Percentiles rank a stretch among this genome's conserved stretches.
These are phyloP conservation scores for Jamesozyma gamospora DNA, from an alignment of 805 yeast genomes.

Conservation along the genomic window DNA sequence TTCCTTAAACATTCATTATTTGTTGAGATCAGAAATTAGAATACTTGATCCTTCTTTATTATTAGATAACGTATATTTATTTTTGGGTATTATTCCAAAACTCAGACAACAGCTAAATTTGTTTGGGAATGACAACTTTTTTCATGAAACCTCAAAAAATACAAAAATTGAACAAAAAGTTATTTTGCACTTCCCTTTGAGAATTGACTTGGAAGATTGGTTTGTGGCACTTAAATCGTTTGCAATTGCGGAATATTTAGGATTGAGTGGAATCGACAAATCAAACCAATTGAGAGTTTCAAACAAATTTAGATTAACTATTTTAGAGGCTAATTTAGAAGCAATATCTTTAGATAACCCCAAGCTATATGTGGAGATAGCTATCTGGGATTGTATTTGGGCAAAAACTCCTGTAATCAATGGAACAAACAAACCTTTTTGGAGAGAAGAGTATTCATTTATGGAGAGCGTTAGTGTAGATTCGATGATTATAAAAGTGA, in stretches of 20 bases:
- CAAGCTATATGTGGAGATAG: conserved; percentile 52
- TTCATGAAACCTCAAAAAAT: background rate
- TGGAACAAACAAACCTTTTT: conserved; percentile 49
- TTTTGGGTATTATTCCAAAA: conserved; percentile 46
- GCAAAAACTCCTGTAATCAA: conserved; percentile 62
- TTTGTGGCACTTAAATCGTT: conserved; percentile 56
- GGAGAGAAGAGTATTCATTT: conserved; percentile 71
- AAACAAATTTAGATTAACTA: conserved; percentile 44
- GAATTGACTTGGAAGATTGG: conserved; percentile 71
- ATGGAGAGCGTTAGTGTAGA: conserved; percentile 46
- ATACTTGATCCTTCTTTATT: conserved; percentile 54
- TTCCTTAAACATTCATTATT: conserved; percentile 43
- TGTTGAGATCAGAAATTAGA: conserved; percentile 53
- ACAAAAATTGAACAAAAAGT: conserved; percentile 11
- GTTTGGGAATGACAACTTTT: background rate
- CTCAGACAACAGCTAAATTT: conserved; percentile 34
- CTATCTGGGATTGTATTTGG: conserved; percentile 67
- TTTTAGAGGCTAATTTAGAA: conserved; percentile 55
- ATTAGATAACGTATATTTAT: conserved; percentile 48
- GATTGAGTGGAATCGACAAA: conserved; percentile 20
- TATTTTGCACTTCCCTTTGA: conserved; percentile 52
- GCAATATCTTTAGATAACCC: conserved; percentile 3
- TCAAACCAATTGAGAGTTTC: conserved; percentile 41
- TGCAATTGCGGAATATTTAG: conserved; percentile 41
- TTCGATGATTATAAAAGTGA: conserved; percentile 41